phyloP scores from a whole-genome alignment of 768 basidiomycete species.

The Udeniomyces megalosporus region DNA sequence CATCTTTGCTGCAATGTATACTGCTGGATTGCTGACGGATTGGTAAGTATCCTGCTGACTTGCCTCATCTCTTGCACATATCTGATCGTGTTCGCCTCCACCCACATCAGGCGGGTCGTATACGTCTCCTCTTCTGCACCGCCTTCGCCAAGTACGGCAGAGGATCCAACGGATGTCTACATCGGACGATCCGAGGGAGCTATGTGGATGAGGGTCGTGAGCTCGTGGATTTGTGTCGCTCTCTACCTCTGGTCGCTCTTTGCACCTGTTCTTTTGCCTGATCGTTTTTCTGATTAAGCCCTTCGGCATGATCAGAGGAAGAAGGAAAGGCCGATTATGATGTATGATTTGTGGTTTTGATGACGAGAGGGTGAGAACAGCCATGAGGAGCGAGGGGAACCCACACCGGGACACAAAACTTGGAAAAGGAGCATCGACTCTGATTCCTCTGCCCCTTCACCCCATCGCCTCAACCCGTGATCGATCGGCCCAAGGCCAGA shows the following conservation, averaged over 20 bases:
- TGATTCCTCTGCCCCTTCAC: too few species aligned
- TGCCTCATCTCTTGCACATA: background rate
- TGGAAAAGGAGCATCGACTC: too few species aligned
- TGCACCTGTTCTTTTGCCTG: background rate
- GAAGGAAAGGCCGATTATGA: too few species aligned
- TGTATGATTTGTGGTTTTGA: too few species aligned
- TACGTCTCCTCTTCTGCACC: slow-evolving; percentile 16
- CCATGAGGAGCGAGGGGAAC: too few species aligned
- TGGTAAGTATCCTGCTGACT: slow-evolving; percentile 47
- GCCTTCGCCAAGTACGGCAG: slow-evolving; percentile 15
- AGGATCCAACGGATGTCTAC: slow-evolving; percentile 40
- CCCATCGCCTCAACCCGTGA: too few species aligned
- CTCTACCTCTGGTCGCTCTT: slow-evolving; percentile 29
- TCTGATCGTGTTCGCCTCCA: background rate
- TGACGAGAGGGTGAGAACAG: too few species aligned
- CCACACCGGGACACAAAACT: too few species aligned
- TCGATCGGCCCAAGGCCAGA: too few species aligned
- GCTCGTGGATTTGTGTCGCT: slow-evolving; percentile 68
- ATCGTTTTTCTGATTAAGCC: too few species aligned
- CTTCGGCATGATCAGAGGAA: too few species aligned
- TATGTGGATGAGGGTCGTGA: slow-evolving; percentile 99
- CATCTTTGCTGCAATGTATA: slow-evolving; percentile 90
- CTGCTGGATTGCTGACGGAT: slow-evolving; percentile 89
- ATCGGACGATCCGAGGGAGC: slow-evolving; percentile 90
- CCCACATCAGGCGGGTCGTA: slow-evolving; percentile 1